Evolutionary conservation across 2,329 filamentous ascomycete species (phyloP), one percentile per base, ranked within the genome.

Genomic region (Colletotrichum neosansevieriae): DNA sequence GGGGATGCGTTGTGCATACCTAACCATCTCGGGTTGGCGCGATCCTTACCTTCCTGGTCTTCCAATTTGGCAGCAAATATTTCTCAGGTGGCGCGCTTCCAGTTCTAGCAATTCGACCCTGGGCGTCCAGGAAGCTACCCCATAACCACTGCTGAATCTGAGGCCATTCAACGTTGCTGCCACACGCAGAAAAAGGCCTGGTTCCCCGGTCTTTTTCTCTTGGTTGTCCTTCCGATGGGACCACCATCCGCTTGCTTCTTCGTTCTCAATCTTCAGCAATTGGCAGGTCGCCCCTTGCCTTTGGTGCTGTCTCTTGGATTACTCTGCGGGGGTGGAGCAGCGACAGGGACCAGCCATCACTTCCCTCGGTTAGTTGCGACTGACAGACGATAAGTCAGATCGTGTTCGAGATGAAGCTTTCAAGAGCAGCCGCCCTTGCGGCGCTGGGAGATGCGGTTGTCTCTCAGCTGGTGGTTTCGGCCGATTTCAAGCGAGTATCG

Each of bases 401-500:
- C 7, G 15, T 34, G 19, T 13, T 3, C 9, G 32, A 15, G 44
- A 49, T 59, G 57, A 50, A 17, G 57, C 29, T 19, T 24, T 40
- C 57, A 21, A 59, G 13, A 49, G 32, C 17, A 13, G 17, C 32
- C 13, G 29, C 19, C 29, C 29, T 69, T 36, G 51, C 44, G 63
- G 67, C 57, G 19, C 38, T 58, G 57, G 42, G 15, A 19, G 13
- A 32, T 13, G 45, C 15, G 36, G 57, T 42, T 11, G 21, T 19
- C 21, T 57, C 63, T n/a, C 63, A 67, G 15, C 51, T 57, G 29
- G 67, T 69, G 15, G 57, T 69, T 40, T 66, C 62, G 12, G 45
- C 67, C 57, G 49, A 32, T 36, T 62, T 69, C 36, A 53, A 50
- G 32, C 40, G 47, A 13, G 17, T 67, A 6, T 32, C 67, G 7